Percentiles rank a stretch among this genome's conserved stretches.
Conservation (phyloP, 2,329 filamentous ascomycete genomes). For the Didymellaceae sp. region DNA sequence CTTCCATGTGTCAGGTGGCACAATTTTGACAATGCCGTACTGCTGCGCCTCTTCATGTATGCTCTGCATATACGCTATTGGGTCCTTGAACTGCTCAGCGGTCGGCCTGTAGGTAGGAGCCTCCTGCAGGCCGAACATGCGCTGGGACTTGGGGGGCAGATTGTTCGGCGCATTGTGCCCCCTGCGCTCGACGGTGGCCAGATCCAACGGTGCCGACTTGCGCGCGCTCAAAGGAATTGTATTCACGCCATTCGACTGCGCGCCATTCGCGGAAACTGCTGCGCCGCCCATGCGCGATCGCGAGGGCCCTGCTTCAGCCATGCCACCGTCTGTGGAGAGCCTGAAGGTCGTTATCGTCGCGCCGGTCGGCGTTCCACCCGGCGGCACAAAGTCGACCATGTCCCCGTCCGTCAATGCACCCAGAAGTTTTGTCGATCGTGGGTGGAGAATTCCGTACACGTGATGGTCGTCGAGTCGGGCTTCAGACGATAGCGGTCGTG, state of each 20-base stretch:
- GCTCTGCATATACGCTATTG: conserved; percentile 90
- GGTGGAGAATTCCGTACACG: neutral
- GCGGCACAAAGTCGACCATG: conserved; percentile 48
- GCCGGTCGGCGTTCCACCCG: conserved; percentile 39
- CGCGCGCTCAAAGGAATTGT: conserved; percentile 68
- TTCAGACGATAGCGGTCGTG: conserved; percentile 10
- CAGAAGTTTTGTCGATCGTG: conserved; percentile 26
- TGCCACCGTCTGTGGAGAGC: conserved; percentile 42
- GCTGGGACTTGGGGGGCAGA: conserved; percentile 76
- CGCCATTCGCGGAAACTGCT: conserved; percentile 33
- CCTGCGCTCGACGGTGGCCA: conserved; percentile 89
- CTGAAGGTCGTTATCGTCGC: conserved; percentile 48
- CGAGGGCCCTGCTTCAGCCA: conserved; percentile 27
- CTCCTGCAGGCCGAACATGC: conserved; percentile 85
- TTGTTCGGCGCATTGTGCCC: conserved; percentile 79
- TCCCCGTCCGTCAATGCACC: conserved; percentile 34
- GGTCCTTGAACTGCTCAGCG: conserved; percentile 92
- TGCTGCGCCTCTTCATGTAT: conserved; percentile 84
- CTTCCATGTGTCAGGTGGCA: conserved; percentile 93
- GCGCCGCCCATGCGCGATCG: conserved; percentile 41
- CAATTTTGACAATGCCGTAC: conserved; percentile 94
- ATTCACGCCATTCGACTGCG: conserved; percentile 49
- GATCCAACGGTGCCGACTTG: conserved; percentile 73
- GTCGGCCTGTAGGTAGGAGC: conserved; percentile 91
- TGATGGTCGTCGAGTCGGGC: conserved; percentile 17